Conservation (phyloP, 139 green algal species). For the Chlamydomonas incerta region DNA sequence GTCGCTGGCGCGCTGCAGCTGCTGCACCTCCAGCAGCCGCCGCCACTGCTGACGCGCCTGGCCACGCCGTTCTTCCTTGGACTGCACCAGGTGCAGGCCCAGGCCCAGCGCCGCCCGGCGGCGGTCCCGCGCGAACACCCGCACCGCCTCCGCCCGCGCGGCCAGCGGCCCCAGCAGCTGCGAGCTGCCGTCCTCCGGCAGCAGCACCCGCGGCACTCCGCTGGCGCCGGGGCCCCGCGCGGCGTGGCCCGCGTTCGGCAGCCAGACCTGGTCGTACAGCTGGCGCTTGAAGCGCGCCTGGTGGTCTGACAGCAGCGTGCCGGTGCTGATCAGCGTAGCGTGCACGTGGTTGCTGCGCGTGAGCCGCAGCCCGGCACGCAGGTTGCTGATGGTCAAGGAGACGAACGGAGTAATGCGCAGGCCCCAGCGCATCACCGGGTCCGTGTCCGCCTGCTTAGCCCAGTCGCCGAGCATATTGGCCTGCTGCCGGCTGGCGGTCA, state of each 20-base stretch:
- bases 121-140: constrained; percentile 33
- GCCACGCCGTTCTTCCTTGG: neutral
- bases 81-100: neutral
- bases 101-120: constrained; percentile 33
- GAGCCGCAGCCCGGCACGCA: neutral
- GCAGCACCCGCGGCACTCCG: neutral
- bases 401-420: constrained; percentile 35
- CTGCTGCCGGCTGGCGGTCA: neutral
- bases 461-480: neutral
- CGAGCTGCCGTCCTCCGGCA: neutral
- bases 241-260: neutral
- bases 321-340: neutral
- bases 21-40: constrained; percentile 19
- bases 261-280: constrained; percentile 22
- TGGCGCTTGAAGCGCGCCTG: constrained; percentile 29
- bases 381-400: constrained; percentile 3
- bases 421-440: constrained; percentile 35
- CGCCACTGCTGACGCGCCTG: constrained; percentile 10
- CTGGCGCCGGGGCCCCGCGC: neutral
- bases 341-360: neutral
- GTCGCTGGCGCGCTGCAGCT: constrained; percentile 45
- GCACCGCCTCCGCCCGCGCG: neutral
- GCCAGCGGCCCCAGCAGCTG: constrained; percentile 25
- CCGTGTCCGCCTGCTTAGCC: neutral
- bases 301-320: constrained; percentile 11